Percentiles rank a stretch among this genome's conserved stretches.
These are phyloP conservation scores for Penicillium silybi DNA, from an alignment of 495 filamentous ascomycete species.

Conservation along the genomic window DNA sequence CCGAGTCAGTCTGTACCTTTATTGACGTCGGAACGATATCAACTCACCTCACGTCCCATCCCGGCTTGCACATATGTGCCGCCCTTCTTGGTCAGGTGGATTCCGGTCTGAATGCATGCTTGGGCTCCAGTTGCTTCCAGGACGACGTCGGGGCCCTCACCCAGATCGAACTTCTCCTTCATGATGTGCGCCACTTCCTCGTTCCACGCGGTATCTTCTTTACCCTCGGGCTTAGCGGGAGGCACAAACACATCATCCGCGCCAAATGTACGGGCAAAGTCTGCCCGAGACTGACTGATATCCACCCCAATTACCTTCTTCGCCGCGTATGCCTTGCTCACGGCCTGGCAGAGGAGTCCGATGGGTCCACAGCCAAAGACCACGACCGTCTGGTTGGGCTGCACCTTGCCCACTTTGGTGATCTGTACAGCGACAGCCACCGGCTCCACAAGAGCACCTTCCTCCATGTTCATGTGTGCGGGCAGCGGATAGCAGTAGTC, in stretches of 20 bases:
- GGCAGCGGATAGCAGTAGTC: slow-evolving; percentile 84
- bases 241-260: slow-evolving; percentile 64
- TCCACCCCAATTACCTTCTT: slow-evolving; percentile 73
- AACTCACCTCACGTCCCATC: slow-evolving; percentile 67
- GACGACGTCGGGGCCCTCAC: slow-evolving; percentile 66
- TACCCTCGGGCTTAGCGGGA: slow-evolving; percentile 21
- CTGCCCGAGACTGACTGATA: slow-evolving; percentile 63
- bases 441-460: slow-evolving; percentile 81
- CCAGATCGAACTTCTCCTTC: slow-evolving; percentile 40
- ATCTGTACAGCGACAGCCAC: slow-evolving; percentile 80
- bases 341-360: slow-evolving; percentile 75
- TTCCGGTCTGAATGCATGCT: slow-evolving; percentile 65
- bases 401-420: slow-evolving; percentile 61
- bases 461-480: slow-evolving; percentile 64
- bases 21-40: not conserved
- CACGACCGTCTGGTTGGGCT: slow-evolving; percentile 68
- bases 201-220: slow-evolving; percentile 44
- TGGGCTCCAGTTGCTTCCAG: slow-evolving; percentile 85
- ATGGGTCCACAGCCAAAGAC: slow-evolving; percentile 87
- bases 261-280: slow-evolving; percentile 64
- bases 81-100: slow-evolving; percentile 66
- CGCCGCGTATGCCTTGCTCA: slow-evolving; percentile 70
- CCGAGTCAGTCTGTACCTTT: not conserved
- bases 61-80: slow-evolving; percentile 85
- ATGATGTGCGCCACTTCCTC: slow-evolving; percentile 60